phyloP scores from a whole-genome alignment of 805 yeast genomes.

The Yamadazyma kitorensis region DNA sequence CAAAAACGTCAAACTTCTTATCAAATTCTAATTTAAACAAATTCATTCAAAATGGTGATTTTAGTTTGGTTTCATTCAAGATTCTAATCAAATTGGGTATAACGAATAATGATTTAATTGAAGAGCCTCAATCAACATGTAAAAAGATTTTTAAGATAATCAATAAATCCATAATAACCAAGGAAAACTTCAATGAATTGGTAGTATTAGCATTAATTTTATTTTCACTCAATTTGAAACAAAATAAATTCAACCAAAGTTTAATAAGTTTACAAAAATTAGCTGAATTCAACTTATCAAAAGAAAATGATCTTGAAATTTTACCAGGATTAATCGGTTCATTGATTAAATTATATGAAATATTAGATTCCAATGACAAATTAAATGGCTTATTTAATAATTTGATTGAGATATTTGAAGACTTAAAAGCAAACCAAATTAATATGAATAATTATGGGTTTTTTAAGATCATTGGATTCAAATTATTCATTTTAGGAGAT shows the following conservation, averaged over 20 bases:
- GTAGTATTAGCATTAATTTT: constrained; percentile 28
- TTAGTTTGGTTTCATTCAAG: constrained; percentile 26
- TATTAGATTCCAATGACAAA: constrained; percentile 32
- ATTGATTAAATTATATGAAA: constrained; percentile 49
- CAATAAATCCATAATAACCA: constrained; percentile 5
- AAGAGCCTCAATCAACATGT: constrained; percentile 14
- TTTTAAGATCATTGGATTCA: constrained; percentile 29
- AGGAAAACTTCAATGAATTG: constrained; percentile 13
- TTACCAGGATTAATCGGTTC: constrained; percentile 51
- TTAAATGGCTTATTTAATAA: constrained; percentile 20
- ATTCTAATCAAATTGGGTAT: constrained; percentile 28
- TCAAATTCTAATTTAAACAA: constrained; percentile 10
- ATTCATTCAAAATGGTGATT: constrained; percentile 27
- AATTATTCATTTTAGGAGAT: constrained; percentile 19
- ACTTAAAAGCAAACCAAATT: constrained; percentile 6
- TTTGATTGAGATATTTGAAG: constrained; percentile 16
- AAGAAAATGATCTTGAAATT: constrained; percentile 21
- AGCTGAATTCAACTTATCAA: constrained; percentile 11
- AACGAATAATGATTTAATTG: constrained; percentile 22
- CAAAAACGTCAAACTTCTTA: constrained; percentile 22
- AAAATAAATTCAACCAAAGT: constrained; percentile 27
- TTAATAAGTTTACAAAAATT: constrained; percentile 34
- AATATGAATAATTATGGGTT: constrained; percentile 21
- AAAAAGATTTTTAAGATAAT: constrained; percentile 21
- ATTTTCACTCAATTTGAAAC: constrained; percentile 21